Evolutionary conservation across 2,329 filamentous ascomycete genomes (phyloP).

Genomic region (Xylariales sp.): DNA sequence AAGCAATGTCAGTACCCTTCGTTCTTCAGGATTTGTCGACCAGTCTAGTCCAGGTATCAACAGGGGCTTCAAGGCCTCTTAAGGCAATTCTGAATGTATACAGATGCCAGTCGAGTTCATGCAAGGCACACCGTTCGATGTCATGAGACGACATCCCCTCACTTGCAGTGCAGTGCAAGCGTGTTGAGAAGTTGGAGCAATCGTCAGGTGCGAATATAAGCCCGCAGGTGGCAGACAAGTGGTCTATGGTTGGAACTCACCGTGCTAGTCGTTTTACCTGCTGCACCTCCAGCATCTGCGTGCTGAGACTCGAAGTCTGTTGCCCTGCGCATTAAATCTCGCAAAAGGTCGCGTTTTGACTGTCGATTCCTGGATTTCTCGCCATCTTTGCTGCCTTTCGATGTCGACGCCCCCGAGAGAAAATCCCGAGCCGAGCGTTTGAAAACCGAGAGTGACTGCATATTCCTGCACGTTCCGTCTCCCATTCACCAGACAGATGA

Average conservation of each 20-base stretch:
- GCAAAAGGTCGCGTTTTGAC: conserved; percentile 16
- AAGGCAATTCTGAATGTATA: not conserved
- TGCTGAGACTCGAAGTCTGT: conserved; percentile 12
- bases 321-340: conserved; percentile 20
- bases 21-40: too few relatives aligned
- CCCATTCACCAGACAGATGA: too few relatives aligned
- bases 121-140: conserved; percentile 11
- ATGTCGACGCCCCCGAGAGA: conserved; percentile 9
- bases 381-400: conserved; percentile 11
- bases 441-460: conserved; percentile 20
- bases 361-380: conserved; percentile 5
- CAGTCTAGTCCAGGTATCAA: too few relatives aligned
- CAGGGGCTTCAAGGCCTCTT: too few relatives aligned
- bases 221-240: conserved; percentile 6
- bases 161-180: conserved; percentile 10
- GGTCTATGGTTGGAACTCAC: conserved; percentile 2
- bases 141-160: conserved; percentile 13
- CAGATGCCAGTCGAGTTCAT: conserved; percentile 5
- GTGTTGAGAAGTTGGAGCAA: conserved; percentile 1
- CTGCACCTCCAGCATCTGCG: conserved; percentile 7
- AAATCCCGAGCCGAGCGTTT: conserved; percentile 20
- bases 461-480: conserved; percentile 11
- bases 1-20: not conserved
- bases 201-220: not conserved
- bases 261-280: not conserved